phyloP scores from a whole-genome alignment of 2,329 filamentous ascomycete genomes.

The Fusarium austroafricanum region DNA sequence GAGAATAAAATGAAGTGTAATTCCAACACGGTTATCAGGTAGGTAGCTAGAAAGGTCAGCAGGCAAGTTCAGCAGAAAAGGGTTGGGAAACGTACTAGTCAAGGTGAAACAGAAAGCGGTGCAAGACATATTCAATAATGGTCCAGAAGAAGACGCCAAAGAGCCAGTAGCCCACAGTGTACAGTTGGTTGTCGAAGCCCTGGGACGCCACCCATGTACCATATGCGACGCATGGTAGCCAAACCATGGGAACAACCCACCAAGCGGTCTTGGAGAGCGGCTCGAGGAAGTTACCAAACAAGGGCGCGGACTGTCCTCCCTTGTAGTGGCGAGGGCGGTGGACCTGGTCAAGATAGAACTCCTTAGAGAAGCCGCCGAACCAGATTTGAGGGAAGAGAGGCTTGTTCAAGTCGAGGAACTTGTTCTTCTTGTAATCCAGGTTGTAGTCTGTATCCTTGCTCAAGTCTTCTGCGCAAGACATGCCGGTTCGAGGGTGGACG shows the following conservation, averaged over 20 bases:
- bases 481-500: conserved; percentile 78
- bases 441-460: conserved; percentile 82
- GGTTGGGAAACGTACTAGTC: conserved; percentile 74
- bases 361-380: conserved; percentile 87
- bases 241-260: conserved; percentile 87
- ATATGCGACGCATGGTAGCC: conserved; percentile 84
- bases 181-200: conserved; percentile 65
- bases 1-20: conserved; percentile 91
- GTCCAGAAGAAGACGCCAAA: conserved; percentile 86
- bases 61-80: neutral
- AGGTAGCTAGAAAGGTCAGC: conserved; percentile 72
- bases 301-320: conserved; percentile 88
- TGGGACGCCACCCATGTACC: conserved; percentile 73
- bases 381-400: conserved; percentile 91
- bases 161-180: conserved; percentile 71
- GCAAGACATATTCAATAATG: conserved; percentile 87
- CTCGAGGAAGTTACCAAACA: conserved; percentile 99
- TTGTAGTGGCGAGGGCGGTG: conserved; percentile 96
- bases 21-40: conserved; percentile 87
- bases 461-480: conserved; percentile 89
- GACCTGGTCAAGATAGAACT: conserved; percentile 97
- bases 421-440: conserved; percentile 87
- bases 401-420: conserved; percentile 89
- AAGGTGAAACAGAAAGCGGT: conserved; percentile 93
- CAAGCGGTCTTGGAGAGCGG: conserved; percentile 95